Evolutionary conservation across 2,329 filamentous ascomycete genomes (phyloP), one percentile per base, ranked within the genome.

Genomic region (Didymella pinodella): DNA sequence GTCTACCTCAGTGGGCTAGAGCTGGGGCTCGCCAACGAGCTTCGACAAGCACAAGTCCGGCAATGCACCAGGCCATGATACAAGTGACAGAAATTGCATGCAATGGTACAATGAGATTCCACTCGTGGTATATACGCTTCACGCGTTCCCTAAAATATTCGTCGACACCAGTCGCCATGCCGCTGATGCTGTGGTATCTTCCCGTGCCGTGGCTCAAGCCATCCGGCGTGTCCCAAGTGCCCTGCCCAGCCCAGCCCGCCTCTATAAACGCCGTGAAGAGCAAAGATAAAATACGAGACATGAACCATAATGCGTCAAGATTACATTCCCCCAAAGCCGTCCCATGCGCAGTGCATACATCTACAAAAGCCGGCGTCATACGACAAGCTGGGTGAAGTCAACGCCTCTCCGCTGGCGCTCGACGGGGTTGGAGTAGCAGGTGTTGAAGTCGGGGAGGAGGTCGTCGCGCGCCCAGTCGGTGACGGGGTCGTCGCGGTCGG

Each of bases 331-430:
- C 16, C 46, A 48, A 41, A 25, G 11, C 4, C 31, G 2, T 5
- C 16, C 4, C 31, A 0, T n/a, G 32, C 16, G 6, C 32, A n/a
- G 40, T 20, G n/a, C 25, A 47, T 32, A 58, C 71, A 75, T 75
- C 63, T 74, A 75, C 72, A 75, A 41, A 41, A 36, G 55, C 57
- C 59, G 46, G 43, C 29, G 47, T 75, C 65, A 75, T 60, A 75
- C 65, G 48, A 71, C 52, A 4, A 75, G 50, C 12, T 44, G n/a
- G 20, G 63, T 65, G 12, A 75, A 61, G 47, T 70, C 69, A 31
- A 75, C 52, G 7, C 67, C 64, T 34, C 74, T 60, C 26, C 72
- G 46, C 18, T 59, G 51, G 10, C 72, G 60, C 53, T 68, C 68
- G 2, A 63, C 43, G 22, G 48, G 48, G 7, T 65, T 61, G n/a